Evolutionary conservation across 345 rosid species (phyloP).

Genomic region (Fremontodendron californicum): DNA sequence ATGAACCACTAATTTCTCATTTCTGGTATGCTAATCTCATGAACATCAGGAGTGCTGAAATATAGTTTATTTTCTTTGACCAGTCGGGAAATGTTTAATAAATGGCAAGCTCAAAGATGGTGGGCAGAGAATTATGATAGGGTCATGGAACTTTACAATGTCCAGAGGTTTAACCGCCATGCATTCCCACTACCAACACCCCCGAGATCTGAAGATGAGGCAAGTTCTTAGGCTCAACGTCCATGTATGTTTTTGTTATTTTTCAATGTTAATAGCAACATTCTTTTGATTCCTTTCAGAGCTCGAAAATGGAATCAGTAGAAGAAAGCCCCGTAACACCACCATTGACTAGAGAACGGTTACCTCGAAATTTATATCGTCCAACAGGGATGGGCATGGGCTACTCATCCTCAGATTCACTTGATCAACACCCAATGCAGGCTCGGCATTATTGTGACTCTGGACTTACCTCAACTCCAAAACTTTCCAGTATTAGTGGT

Average conservation of each 20-base stretch:
- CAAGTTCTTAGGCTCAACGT: slow-evolving; percentile 24
- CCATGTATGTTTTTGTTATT: neutral
- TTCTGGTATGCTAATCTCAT: neutral
- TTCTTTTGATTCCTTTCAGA: slow-evolving; percentile 31
- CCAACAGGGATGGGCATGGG: slow-evolving; percentile 53
- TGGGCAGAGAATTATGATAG: slow-evolving; percentile 97
- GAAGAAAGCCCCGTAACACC: slow-evolving; percentile 88
- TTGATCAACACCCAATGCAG: slow-evolving; percentile 64
- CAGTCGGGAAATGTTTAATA: slow-evolving; percentile 95
- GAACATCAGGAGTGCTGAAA: slow-evolving; percentile 18
- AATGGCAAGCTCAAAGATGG: slow-evolving; percentile 97
- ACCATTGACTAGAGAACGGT: slow-evolving; percentile 61
- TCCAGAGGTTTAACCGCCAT: slow-evolving; percentile 91
- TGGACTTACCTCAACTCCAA: slow-evolving; percentile 77
- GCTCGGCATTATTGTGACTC: slow-evolving; percentile 65
- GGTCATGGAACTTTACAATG: slow-evolving; percentile 96
- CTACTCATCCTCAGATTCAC: slow-evolving; percentile 77
- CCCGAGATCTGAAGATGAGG: slow-evolving; percentile 93
- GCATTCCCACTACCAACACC: slow-evolving; percentile 91
- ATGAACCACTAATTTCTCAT: neutral
- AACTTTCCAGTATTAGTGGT: slow-evolving; percentile 86
- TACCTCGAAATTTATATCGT: slow-evolving; percentile 74
- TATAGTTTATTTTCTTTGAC: slow-evolving; percentile 25
- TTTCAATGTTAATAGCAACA: neutral
- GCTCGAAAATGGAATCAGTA: slow-evolving; percentile 66